Percentiles rank a stretch among this genome's conserved stretches.
Evolutionary conservation across 805 yeast genomes (phyloP).

Genomic region (Blastobotrys peoriensis): DNA sequence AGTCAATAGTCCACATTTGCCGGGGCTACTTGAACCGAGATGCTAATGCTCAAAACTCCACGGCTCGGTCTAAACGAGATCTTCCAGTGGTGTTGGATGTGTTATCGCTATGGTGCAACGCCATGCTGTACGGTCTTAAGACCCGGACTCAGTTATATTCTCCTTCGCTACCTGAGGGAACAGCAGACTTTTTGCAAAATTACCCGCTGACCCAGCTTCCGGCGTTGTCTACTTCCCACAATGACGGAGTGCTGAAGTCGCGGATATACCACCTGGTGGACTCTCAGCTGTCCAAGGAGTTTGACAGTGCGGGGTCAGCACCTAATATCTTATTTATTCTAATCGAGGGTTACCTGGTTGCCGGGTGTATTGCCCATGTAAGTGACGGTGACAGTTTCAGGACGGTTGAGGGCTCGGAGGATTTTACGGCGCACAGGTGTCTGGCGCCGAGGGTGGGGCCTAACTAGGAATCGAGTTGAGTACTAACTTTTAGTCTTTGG

Average conservation of each 20-base stretch:
- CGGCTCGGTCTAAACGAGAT: neutral
- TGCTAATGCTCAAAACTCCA: neutral
- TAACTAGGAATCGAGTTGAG: no score
- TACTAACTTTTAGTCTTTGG: conserved; percentile 13
- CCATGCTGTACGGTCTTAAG: neutral
- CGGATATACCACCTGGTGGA: neutral
- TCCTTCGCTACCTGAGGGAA: neutral
- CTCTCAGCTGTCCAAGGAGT: neutral
- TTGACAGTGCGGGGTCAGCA: neutral
- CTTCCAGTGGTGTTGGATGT: conserved; percentile 3
- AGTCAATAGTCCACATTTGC: conserved; percentile 3
- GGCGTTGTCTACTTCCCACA: neutral
- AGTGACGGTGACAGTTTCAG: no score
- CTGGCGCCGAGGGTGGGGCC: no score
- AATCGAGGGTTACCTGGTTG: conserved; percentile 19
- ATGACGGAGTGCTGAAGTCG: neutral
- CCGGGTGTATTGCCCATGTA: conserved; percentile 25
- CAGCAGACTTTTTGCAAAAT: neutral
- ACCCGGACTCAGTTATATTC: neutral
- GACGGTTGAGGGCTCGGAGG: no score
- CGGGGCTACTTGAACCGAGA: neutral
- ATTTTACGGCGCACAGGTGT: no score
- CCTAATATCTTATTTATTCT: neutral
- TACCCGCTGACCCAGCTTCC: neutral
- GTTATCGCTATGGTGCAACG: conserved; percentile 5